Base-by-base conservation (phyloP, 306 rosid genomes). In the Rosa rugosa region DNA sequence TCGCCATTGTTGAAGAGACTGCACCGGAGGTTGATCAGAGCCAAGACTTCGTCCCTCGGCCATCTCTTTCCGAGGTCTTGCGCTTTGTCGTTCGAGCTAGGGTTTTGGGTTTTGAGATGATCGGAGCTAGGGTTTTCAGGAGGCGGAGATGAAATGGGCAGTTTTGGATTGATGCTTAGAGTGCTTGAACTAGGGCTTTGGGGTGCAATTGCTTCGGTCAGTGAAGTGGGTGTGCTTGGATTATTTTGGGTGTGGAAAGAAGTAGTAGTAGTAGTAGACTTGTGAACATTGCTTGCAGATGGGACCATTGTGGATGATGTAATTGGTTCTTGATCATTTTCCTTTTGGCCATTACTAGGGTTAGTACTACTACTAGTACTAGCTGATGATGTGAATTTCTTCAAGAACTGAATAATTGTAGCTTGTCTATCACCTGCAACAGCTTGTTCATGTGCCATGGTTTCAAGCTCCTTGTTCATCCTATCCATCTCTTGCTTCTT, bases 41-140 rank as follows among this genome's bases (percentile, higher is more conserved):
- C 93, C 77, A 90, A 47, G 14, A 94, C 98, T 82, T 94, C 97
- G 67, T 94, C 98, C 68, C 87, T 88, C 6, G 97, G 98, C 98
- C 98, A 94, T 50, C 98, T 79, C 78, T 91, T 94, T 69, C 94
- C 96, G 34, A 84, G 73, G 71, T 85, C 90, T 1, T 89, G 96
- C 69, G 69, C 75, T 60, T 83, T 82, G 18, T 54, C 77, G 46
- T 5, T 73, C 31, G 78, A 38, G 12, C 25, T 59, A 44, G 82
- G 72, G 83, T 66, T 76, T 31, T 76, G 80, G 68, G 83, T 18
- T 31, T 76, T 57, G 60, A 47, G 84, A 23, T 27, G 23, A 47
- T 60, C 53, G 18, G 79, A 62, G 16, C 63, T 76, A 63, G 69
- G 75, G 73, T 68, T 74, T 75, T 72, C 63, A 17, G 47, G 13